Evolutionary conservation across 2,329 filamentous ascomycete genomes (phyloP).

Genomic region (Pseudogymnoascus pannorum): DNA sequence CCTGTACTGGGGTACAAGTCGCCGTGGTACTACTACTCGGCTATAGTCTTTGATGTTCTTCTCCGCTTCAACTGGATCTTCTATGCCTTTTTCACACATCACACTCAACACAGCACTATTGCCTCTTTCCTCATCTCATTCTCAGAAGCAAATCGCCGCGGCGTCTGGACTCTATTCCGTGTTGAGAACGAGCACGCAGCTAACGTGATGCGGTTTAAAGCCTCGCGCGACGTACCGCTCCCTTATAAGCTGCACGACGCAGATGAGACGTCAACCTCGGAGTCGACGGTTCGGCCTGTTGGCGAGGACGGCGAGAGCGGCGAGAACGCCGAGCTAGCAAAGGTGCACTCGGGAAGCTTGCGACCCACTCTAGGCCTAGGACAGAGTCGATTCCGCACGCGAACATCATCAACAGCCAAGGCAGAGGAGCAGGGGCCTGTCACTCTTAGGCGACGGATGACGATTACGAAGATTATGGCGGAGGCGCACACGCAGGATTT

Average conservation of each 20-base stretch:
- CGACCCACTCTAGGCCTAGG: conserved; percentile 32
- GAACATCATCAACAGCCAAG: neutral
- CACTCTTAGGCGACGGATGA: conserved; percentile 22
- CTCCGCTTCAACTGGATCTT: conserved; percentile 92
- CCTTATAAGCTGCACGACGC: conserved; percentile 59
- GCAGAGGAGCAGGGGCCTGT: conserved; percentile 1
- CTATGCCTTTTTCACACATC: conserved; percentile 49
- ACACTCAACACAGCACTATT: conserved; percentile 75
- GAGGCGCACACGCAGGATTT: conserved; percentile 88
- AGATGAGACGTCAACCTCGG: neutral
- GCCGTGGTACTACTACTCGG: conserved; percentile 75
- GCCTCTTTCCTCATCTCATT: conserved; percentile 74
- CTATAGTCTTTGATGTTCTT: conserved; percentile 76
- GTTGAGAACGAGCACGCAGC: conserved; percentile 97
- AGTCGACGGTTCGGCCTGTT: neutral
- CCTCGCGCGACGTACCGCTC: conserved; percentile 76
- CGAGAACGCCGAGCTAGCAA: neutral
- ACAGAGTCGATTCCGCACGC: conserved; percentile 33
- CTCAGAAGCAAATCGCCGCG: conserved; percentile 74
- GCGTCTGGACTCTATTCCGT: conserved; percentile 86
- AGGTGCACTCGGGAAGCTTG: neutral
- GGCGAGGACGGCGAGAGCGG: neutral
- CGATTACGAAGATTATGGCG: conserved; percentile 63
- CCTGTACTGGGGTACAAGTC: conserved; percentile 73
- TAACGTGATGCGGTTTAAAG: conserved; percentile 85